phyloP scores from a whole-genome alignment of 2,329 filamentous ascomycete species.

The Thielaviopsis punctulata region DNA sequence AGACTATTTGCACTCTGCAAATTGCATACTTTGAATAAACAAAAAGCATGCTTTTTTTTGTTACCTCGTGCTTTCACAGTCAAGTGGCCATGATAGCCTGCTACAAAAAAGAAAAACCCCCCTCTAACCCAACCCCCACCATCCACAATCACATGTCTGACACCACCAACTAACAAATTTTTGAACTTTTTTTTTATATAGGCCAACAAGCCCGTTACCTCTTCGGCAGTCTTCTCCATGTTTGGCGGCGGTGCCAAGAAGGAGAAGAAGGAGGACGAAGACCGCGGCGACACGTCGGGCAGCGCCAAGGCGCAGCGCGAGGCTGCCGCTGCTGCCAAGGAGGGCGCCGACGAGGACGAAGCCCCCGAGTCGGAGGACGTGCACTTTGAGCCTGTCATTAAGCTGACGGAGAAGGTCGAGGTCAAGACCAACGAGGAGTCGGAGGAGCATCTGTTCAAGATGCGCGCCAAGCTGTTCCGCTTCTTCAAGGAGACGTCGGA shows the following conservation, averaged over 20 bases:
- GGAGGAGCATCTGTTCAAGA: constrained; percentile 97
- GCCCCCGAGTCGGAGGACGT: constrained; percentile 79
- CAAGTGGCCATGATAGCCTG: background rate
- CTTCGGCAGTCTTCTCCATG: constrained; percentile 81
- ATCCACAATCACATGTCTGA: background rate
- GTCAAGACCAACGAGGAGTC: constrained; percentile 96
- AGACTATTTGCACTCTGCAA: too few relatives aligned
- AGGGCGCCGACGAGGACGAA: constrained; percentile 48
- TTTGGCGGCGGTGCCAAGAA: constrained; percentile 96
- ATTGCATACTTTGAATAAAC: too few relatives aligned
- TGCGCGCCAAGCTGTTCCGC: constrained; percentile 99
- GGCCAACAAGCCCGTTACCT: constrained; percentile 27
- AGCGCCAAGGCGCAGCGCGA: constrained; percentile 66
- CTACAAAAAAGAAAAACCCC: too few relatives aligned
- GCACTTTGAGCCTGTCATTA: constrained; percentile 93
- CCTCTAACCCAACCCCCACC: constrained; percentile 10
- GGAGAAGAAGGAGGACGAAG: constrained; percentile 78
- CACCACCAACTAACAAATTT: background rate
- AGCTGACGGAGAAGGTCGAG: constrained; percentile 90
- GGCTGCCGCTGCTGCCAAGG: constrained; percentile 38
- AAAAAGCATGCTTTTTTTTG: too few relatives aligned
- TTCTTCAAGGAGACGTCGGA: constrained; percentile 82
- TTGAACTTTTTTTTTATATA: constrained; percentile 8
- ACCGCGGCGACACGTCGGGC: constrained; percentile 72
- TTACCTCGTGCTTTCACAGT: too few relatives aligned